Conservation (phyloP, 1,284 basidiomycete genomes). For the Trametes sp. region DNA sequence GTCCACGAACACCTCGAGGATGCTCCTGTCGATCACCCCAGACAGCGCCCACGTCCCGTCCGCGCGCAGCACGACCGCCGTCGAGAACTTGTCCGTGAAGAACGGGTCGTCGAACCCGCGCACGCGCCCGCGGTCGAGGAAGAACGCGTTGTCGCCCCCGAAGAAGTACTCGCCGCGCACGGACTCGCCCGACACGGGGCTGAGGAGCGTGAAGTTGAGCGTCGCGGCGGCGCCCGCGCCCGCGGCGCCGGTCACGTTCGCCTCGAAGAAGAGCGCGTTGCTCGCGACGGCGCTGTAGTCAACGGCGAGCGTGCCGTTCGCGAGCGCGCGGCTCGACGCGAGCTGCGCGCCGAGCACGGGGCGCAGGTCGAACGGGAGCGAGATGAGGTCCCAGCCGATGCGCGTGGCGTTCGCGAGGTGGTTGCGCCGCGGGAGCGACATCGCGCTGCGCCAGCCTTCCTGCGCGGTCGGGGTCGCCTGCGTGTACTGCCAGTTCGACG, state of each 20-base stretch:
- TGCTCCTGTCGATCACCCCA: slow-evolving; percentile 25
- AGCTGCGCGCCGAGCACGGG: slow-evolving; percentile 20
- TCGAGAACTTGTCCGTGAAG: slow-evolving; percentile 26
- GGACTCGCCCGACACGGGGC: slow-evolving; percentile 23
- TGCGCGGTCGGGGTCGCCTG: slow-evolving; percentile 19
- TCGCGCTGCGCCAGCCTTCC: slow-evolving; percentile 31
- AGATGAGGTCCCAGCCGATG: slow-evolving; percentile 23
- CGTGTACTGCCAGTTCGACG: slow-evolving; percentile 27
- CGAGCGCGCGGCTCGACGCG: slow-evolving; percentile 6
- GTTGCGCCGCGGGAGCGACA: slow-evolving; percentile 25
- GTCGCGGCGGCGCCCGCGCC: slow-evolving; percentile 5
- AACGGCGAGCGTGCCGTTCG: slow-evolving; percentile 10
- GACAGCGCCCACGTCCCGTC: slow-evolving; percentile 24
- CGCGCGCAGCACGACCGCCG: slow-evolving; percentile 6
- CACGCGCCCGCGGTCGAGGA: slow-evolving; percentile 22
- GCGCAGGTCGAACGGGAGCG: slow-evolving; percentile 16
- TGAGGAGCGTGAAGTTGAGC: slow-evolving; percentile 23
- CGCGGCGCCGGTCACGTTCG: slow-evolving; percentile 11
- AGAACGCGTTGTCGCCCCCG: slow-evolving; percentile 17
- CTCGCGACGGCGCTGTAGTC: slow-evolving; percentile 20
- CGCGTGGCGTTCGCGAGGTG: slow-evolving; percentile 18
- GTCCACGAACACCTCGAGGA: slow-evolving; percentile 29
- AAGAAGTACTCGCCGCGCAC: slow-evolving; percentile 21
- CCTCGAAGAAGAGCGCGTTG: slow-evolving; percentile 24
- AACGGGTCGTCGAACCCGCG: slow-evolving; percentile 23